Conservation (phyloP, 2,329 filamentous ascomycete genomes). For the Colletotrichum siamense region DNA sequence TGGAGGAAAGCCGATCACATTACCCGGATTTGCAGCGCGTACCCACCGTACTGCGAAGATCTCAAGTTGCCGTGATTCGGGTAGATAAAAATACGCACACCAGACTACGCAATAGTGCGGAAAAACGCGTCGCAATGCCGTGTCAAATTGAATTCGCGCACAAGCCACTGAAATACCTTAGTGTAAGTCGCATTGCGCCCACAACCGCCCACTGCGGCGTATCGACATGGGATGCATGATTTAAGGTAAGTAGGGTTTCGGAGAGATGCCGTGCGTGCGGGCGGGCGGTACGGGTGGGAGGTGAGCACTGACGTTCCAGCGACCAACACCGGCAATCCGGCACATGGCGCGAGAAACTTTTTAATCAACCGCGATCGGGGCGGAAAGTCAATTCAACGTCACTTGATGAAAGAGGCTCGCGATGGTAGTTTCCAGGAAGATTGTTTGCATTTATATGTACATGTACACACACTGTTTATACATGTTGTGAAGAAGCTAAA, state of each 20-base stretch:
- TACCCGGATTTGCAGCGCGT: background rate
- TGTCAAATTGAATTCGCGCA: background rate
- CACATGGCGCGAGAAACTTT: background rate
- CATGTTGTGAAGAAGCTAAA: background rate
- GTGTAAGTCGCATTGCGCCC: background rate
- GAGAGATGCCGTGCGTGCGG: background rate
- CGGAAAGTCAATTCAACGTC: background rate
- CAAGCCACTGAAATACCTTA: background rate
- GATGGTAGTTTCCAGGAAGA: background rate
- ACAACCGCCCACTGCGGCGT: background rate
- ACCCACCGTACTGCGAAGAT: background rate
- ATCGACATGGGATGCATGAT: background rate
- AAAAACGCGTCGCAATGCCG: background rate
- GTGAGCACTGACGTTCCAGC: background rate
- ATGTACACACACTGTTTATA: background rate
- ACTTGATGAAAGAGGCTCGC: background rate
- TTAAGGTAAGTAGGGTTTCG: background rate
- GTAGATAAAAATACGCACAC: background rate
- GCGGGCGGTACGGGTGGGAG: background rate
- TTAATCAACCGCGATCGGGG: background rate
- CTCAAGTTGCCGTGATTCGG: background rate
- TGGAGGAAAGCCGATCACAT: background rate
- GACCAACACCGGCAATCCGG: background rate
- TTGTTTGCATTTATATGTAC: background rate
- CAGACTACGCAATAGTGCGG: background rate